Conservation (phyloP, 2,329 filamentous ascomycete species). For the Huntiella decipiens region DNA sequence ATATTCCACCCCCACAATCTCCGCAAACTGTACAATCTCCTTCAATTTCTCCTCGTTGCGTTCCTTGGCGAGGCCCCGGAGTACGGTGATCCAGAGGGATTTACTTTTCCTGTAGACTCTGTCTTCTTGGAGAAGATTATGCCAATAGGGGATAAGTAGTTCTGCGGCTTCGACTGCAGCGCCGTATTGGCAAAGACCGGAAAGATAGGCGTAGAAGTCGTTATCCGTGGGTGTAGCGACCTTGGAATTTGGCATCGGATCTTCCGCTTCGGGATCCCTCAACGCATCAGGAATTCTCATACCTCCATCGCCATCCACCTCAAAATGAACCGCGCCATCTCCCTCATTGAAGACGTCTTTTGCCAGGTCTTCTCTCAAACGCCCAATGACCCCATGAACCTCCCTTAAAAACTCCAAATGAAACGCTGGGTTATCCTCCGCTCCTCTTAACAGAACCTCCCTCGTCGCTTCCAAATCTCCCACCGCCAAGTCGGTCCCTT, state of each 20-base stretch:
- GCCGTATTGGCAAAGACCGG: slow-evolving; percentile 33
- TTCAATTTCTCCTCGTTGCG: slow-evolving; percentile 38
- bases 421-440: slow-evolving; percentile 24
- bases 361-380: slow-evolving; percentile 7
- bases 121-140: slow-evolving; percentile 6
- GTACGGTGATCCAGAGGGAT: slow-evolving; percentile 28
- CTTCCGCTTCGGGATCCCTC: slow-evolving; percentile 10
- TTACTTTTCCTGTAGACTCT: slow-evolving; percentile 13
- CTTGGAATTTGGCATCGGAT: slow-evolving; percentile 3
- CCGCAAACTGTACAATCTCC: slow-evolving; percentile 32
- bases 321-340: slow-evolving; percentile 7
- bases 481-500: slow-evolving; percentile 18
- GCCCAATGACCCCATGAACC: slow-evolving; percentile 21
- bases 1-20: slow-evolving; percentile 26
- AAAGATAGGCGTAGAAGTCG: slow-evolving; percentile 27
- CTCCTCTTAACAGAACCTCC: slow-evolving; percentile 23
- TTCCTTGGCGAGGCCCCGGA: slow-evolving; percentile 44
- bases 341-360: slow-evolving; percentile 13
- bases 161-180: slow-evolving; percentile 30
- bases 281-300: slow-evolving; percentile 6
- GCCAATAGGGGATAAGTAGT: slow-evolving; percentile 9
- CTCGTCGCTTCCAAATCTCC: slow-evolving; percentile 27
- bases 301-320: slow-evolving; percentile 12
- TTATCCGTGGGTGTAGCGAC: slow-evolving; percentile 9
- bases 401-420: slow-evolving; percentile 29